Conservation (phyloP, 2,329 filamentous ascomycete genomes). For the Chaetomiaceae sp. region DNA sequence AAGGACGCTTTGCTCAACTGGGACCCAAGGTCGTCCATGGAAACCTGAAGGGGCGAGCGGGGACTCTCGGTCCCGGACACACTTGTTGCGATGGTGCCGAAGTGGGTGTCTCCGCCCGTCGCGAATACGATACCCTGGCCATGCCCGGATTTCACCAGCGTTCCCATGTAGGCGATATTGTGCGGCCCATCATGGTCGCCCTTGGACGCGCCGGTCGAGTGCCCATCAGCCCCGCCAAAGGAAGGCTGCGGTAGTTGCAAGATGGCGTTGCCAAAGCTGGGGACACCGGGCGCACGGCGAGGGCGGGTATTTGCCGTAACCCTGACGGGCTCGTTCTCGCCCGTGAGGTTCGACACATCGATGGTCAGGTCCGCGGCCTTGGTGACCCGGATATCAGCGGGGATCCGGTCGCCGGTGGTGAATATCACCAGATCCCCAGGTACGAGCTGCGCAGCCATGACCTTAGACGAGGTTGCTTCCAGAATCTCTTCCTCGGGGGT, state of each 20-base stretch:
- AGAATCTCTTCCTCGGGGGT: slow-evolving; percentile 60
- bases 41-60: slow-evolving; percentile 85
- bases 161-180: slow-evolving; percentile 98
- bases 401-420: slow-evolving; percentile 92
- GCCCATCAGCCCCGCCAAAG: slow-evolving; percentile 43
- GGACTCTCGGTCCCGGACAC: slow-evolving; percentile 94
- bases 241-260: slow-evolving; percentile 35
- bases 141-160: slow-evolving; percentile 87
- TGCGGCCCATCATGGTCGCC: slow-evolving; percentile 61
- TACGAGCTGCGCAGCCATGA: slow-evolving; percentile 82
- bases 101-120: slow-evolving; percentile 88
- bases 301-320: slow-evolving; percentile 63
- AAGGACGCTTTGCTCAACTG: slow-evolving; percentile 97
- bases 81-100: slow-evolving; percentile 92
- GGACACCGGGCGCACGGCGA: slow-evolving; percentile 29
- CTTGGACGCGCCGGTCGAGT: slow-evolving; percentile 60
- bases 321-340: slow-evolving; percentile 88
- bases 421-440: slow-evolving; percentile 91
- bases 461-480: slow-evolving; percentile 73
- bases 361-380: slow-evolving; percentile 86
- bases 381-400: slow-evolving; percentile 91
- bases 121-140: slow-evolving; percentile 97
- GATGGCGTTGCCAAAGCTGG: slow-evolving; percentile 22
- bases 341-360: slow-evolving; percentile 93
- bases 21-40: slow-evolving; percentile 95